Evolutionary conservation across 1,139 yeast species (phyloP), one percentile per base, ranked within the genome.

Genomic region (Geotrichum restrictum): DNA sequence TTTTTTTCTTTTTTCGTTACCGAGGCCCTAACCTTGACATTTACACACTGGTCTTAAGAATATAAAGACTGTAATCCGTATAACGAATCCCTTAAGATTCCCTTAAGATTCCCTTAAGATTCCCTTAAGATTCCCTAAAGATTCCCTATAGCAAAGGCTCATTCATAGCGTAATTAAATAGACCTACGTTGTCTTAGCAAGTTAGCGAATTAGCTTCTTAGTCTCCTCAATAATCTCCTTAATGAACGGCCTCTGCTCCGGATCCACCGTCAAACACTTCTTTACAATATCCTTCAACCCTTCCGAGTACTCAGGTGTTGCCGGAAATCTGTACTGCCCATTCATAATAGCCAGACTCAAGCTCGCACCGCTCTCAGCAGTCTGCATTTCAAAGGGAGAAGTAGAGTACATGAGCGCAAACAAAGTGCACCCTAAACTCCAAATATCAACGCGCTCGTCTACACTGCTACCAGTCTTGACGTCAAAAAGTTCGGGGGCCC

Each of bases 401-500:
- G 77, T 76, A 0, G 86, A 85, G 69, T 85, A 91, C 68, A 93
- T 76, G 59, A 88, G 71, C 1, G 91, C 80, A 68, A 85, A 91
- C 22, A 88, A 65, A 1, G 88, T 74, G 64, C 97, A 88, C 0
- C 98, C 98, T 33, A 89, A 68, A 4, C 95, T 85, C 98, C 98
- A 91, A 18, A 91, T 80, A 64, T 91, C 98, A 3, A 86, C 83
- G 52, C 79, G 77, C 64, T 86, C 95, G 55, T 83, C 82, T 45
- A 91, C 75, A 3, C 70, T 69, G 13, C 79, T 67, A 47, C 83
- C 83, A 0, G 88, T 79, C 49, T 80, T 81, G 49, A 88, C 86
- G 61, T 88, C 94, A 55, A 89, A 73, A 45, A 91, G 73, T 64
- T 91, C 98, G 0, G 98, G 98, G 0, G 97, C 96, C 38, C 96